These are phyloP conservation scores for Quercus agrifolia DNA, from an alignment of 306 rosid genomes.

Conservation along the genomic window DNA sequence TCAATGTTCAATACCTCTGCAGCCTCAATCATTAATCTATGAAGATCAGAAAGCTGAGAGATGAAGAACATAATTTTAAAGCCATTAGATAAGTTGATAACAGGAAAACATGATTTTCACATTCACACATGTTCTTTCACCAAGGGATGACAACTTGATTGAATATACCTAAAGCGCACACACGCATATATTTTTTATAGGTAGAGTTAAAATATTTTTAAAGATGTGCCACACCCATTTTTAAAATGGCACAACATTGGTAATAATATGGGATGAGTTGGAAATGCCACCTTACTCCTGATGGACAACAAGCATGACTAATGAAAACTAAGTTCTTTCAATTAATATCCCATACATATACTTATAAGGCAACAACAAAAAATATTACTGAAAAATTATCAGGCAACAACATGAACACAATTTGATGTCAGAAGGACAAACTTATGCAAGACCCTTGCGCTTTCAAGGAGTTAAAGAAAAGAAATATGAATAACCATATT, in stretches of 20 bases:
- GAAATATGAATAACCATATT: not conserved
- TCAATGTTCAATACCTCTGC: slow-evolving; percentile 72
- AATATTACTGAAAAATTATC: too few species aligned
- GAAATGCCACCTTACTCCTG: not conserved
- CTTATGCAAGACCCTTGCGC: too few species aligned
- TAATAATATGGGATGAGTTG: not conserved
- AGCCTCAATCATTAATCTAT: slow-evolving; percentile 77
- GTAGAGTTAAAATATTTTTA: not conserved
- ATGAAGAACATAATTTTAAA: slow-evolving; percentile 4
- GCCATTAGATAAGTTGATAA: slow-evolving; percentile 1
- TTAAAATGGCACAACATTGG: not conserved
- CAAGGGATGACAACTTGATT: not conserved
- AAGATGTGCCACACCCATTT: not conserved
- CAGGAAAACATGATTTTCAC: slow-evolving; percentile 2
- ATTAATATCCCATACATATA: not conserved
- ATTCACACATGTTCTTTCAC: not conserved
- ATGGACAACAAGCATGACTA: not conserved
- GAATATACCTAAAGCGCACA: not conserved
- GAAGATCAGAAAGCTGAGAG: slow-evolving; percentile 80
- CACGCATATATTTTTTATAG: too few species aligned
- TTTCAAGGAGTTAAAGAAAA: too few species aligned
- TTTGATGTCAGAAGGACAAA: too few species aligned
- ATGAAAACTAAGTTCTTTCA: not conserved
- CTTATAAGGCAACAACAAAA: not conserved
- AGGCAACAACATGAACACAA: too few species aligned